These are phyloP conservation scores for Hypholoma fasciculare DNA, from an alignment of 768 basidiomycete species.

Conservation along the genomic window DNA sequence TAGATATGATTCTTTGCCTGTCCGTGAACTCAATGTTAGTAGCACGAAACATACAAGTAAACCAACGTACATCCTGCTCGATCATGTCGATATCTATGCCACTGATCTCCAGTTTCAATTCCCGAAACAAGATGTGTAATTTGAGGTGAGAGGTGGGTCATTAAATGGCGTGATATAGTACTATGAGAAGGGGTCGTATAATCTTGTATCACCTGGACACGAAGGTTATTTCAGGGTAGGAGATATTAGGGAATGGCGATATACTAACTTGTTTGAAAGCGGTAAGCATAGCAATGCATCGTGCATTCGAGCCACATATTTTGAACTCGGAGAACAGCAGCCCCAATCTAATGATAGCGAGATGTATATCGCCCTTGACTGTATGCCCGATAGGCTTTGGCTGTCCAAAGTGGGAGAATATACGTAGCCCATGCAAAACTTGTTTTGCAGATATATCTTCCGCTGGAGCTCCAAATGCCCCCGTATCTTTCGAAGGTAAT, in stretches of 20 bases:
- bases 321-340: constrained; percentile 91
- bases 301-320: constrained; percentile 92
- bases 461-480: constrained; percentile 20
- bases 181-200: constrained; percentile 86
- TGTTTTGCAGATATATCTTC: constrained; percentile 36
- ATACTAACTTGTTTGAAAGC: constrained; percentile 85
- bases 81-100: constrained; percentile 89
- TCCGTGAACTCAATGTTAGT: constrained; percentile 4
- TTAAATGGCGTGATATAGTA: constrained; percentile 87
- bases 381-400: constrained; percentile 56
- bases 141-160: constrained; percentile 91
- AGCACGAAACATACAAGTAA: constrained; percentile 1
- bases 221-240: constrained; percentile 10
- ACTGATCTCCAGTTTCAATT: constrained; percentile 95
- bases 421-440: constrained; percentile 67
- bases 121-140: constrained; percentile 88
- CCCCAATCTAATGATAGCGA: constrained; percentile 81
- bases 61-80: constrained; percentile 79
- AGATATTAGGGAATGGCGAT: constrained; percentile 9
- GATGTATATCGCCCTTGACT: constrained; percentile 88
- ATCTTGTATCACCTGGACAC: constrained; percentile 81
- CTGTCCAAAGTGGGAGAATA: constrained; percentile 85
- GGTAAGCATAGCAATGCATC: constrained; percentile 89
- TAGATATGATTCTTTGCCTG: constrained; percentile 89
- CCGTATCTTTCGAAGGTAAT: constrained; percentile 27